Evolutionary conservation across 2,329 filamentous ascomycete species (phyloP).

Genomic region (Ramichloridium luteum): DNA sequence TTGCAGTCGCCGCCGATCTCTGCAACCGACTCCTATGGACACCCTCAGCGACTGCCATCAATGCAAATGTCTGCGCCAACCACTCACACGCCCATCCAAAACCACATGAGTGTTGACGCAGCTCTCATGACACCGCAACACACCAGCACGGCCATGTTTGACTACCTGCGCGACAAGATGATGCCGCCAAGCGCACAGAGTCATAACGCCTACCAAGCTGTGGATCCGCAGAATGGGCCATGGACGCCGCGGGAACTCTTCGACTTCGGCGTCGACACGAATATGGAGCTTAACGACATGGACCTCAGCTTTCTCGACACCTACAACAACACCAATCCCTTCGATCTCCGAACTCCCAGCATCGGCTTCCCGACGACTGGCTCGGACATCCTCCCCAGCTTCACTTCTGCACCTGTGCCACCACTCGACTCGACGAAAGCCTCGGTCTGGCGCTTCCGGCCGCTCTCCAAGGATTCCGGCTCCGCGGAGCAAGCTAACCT

Average conservation of each 20-base stretch:
- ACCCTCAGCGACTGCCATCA: slow-evolving; percentile 7
- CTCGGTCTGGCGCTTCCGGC: slow-evolving; percentile 35
- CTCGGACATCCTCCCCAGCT: slow-evolving; percentile 24
- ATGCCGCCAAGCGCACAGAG: slow-evolving; percentile 13
- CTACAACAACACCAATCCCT: slow-evolving; percentile 34
- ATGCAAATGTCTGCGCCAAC: slow-evolving; percentile 8
- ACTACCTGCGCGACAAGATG: slow-evolving; percentile 25
- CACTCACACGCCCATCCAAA: slow-evolving; percentile 4
- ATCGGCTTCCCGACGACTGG: slow-evolving; percentile 22
- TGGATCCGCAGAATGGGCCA: slow-evolving; percentile 25
- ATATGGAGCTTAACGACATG: slow-evolving; percentile 34
- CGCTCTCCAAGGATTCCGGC: slow-evolving; percentile 25
- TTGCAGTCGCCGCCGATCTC: background rate
- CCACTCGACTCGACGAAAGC: slow-evolving; percentile 25
- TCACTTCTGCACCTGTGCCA: slow-evolving; percentile 21
- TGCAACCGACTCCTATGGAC: slow-evolving; percentile 7
- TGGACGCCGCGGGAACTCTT: slow-evolving; percentile 34
- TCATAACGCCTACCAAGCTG: slow-evolving; percentile 16
- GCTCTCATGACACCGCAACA: slow-evolving; percentile 21
- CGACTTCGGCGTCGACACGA: slow-evolving; percentile 34
- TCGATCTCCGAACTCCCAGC: slow-evolving; percentile 25
- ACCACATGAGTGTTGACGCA: slow-evolving; percentile 16
- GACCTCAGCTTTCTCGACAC: slow-evolving; percentile 35
- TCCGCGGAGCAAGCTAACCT: slow-evolving; percentile 28
- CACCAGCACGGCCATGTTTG: slow-evolving; percentile 20